Evolutionary conservation across 495 filamentous ascomycete genomes (phyloP).

Genomic region (Diplogelasinospora grovesii): DNA sequence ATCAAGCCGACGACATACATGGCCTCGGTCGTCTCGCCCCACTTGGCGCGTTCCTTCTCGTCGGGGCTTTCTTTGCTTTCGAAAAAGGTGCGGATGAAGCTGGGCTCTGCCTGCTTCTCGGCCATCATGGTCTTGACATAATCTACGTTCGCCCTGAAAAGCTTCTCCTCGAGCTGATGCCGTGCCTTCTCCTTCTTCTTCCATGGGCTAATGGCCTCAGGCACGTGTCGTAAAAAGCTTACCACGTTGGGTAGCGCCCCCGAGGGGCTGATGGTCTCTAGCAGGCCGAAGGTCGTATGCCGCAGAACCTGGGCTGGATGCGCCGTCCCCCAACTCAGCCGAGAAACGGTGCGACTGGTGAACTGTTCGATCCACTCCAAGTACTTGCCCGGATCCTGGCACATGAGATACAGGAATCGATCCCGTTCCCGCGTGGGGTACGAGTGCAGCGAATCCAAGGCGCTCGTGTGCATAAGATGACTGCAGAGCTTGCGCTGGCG

Average conservation of each 20-base stretch:
- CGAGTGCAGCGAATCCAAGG: constrained; percentile 36
- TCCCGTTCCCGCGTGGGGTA: constrained; percentile 50
- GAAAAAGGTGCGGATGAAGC: constrained; percentile 41
- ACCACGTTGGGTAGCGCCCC: constrained; percentile 49
- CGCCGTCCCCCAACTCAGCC: constrained; percentile 51
- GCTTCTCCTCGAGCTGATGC: constrained; percentile 31
- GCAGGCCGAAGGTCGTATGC: constrained; percentile 49
- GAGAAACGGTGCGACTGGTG: constrained; percentile 51
- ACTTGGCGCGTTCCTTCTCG: constrained; percentile 9
- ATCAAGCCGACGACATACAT: constrained; percentile 41
- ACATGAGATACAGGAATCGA: constrained; percentile 44
- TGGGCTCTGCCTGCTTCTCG: constrained; percentile 23
- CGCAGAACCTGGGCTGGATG: constrained; percentile 42
- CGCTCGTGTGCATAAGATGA: constrained; percentile 45
- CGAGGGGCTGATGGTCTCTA: constrained; percentile 51
- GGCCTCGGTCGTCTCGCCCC: constrained; percentile 27
- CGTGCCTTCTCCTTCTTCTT: constrained; percentile 40
- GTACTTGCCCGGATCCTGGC: constrained; percentile 37
- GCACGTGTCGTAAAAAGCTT: constrained; percentile 39
- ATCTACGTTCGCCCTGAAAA: constrained; percentile 34
- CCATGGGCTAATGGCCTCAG: constrained; percentile 41
- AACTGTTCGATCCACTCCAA: constrained; percentile 52
- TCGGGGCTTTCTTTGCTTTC: constrained; percentile 19
- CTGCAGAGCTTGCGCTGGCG: constrained; percentile 54
- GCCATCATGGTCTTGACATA: constrained; percentile 28